phyloP scores from a whole-genome alignment of 805 yeast genomes.

The Martiniozyma abietophila region DNA sequence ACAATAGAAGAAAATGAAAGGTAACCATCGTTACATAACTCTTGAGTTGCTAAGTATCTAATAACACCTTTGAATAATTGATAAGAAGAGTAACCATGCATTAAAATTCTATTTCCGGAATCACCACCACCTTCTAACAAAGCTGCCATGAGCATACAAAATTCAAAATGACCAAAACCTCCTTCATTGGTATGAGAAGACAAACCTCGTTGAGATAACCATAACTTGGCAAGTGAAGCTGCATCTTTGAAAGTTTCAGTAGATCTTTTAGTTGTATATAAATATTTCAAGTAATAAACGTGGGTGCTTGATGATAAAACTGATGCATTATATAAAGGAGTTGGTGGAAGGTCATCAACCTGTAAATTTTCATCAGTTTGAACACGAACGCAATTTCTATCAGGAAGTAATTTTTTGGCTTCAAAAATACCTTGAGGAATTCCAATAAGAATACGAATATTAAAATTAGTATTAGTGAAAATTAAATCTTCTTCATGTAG shows the following conservation, averaged over 20 bases:
- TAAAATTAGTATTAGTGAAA: slow-evolving; percentile 58
- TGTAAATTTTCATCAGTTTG: slow-evolving; percentile 25
- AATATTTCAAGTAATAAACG: slow-evolving; percentile 61
- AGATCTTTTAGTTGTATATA: slow-evolving; percentile 66
- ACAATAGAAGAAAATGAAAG: slow-evolving; percentile 53
- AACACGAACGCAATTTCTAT: slow-evolving; percentile 73
- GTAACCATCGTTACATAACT: slow-evolving; percentile 53
- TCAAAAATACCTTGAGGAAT: slow-evolving; percentile 68
- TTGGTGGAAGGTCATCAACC: slow-evolving; percentile 48
- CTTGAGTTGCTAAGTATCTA: slow-evolving; percentile 73
- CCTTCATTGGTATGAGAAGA: slow-evolving; percentile 48
- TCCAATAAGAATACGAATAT: slow-evolving; percentile 65
- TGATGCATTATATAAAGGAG: slow-evolving; percentile 82
- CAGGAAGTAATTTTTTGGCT: slow-evolving; percentile 64
- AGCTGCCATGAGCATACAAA: slow-evolving; percentile 71
- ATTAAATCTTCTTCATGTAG: slow-evolving; percentile 39
- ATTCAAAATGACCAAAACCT: slow-evolving; percentile 93
- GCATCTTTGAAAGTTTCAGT: slow-evolving; percentile 85
- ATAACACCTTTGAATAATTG: slow-evolving; percentile 88
- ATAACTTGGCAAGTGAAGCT: slow-evolving; percentile 72
- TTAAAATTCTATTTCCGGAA: slow-evolving; percentile 63
- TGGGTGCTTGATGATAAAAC: slow-evolving; percentile 60
- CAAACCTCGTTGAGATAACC: slow-evolving; percentile 86
- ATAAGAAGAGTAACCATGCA: slow-evolving; percentile 86
- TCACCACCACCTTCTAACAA: slow-evolving; percentile 76